These are phyloP conservation scores for Claviceps citrina DNA, from an alignment of 2,329 filamentous ascomycete genomes.

Conservation along the genomic window DNA sequence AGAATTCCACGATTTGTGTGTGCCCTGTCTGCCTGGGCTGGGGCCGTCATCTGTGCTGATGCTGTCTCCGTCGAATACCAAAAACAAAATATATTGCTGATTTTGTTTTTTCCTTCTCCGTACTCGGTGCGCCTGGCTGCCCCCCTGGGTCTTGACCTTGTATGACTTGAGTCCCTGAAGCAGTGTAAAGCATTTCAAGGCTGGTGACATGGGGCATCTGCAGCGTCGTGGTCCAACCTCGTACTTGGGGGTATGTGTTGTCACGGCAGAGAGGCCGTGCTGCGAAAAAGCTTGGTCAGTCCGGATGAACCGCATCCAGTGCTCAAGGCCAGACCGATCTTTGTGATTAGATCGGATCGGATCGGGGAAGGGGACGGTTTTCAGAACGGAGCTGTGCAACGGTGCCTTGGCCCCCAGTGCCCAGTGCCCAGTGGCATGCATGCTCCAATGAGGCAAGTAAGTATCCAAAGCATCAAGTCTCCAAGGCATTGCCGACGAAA, in stretches of 20 bases:
- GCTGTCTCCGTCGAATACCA: constrained; percentile 1
- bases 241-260: neutral
- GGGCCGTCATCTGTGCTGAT: constrained; percentile 1
- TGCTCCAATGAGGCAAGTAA: neutral
- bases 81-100: constrained; percentile 2
- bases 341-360: neutral
- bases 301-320: neutral
- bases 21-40: neutral
- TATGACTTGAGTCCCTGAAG: neutral
- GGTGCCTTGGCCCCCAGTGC: too few species aligned
- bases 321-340: neutral
- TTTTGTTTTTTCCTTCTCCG: too few species aligned
- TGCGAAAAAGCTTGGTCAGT: neutral
- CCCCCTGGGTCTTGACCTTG: neutral
- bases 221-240: neutral
- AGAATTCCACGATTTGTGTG: constrained; percentile 1
- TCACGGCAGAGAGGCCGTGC: neutral
- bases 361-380: neutral
- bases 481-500: neutral
- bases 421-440: neutral
- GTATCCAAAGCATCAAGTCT: neutral
- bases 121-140: neutral
- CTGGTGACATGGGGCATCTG: constrained; percentile 1
- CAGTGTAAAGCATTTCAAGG: neutral
- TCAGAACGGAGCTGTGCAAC: neutral